phyloP scores from a whole-genome alignment of 768 basidiomycete genomes.

The Terana coerulea region DNA sequence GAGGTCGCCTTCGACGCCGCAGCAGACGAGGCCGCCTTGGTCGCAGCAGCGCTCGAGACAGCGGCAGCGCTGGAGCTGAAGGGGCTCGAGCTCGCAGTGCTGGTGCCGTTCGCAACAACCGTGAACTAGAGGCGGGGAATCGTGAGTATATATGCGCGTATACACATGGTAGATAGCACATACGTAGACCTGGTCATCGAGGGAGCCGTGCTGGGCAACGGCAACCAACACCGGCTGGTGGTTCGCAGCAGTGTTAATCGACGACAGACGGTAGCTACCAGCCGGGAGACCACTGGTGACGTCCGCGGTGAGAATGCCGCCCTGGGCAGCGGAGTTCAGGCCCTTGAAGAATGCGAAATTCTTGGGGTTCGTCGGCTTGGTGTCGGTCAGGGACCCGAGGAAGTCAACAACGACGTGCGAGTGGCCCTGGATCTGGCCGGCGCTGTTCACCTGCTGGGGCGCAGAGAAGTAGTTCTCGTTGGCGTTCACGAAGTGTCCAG shows the following conservation, averaged over 20 bases:
- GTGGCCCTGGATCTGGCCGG: slow-evolving; percentile 57
- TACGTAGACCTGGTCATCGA: slow-evolving; percentile 34
- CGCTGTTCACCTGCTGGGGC: slow-evolving; percentile 46
- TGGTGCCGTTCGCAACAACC: slow-evolving; percentile 1
- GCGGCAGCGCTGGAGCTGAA: not conserved
- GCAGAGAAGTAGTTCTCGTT: slow-evolving; percentile 49
- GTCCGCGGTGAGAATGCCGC: slow-evolving; percentile 42
- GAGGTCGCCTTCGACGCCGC: not conserved
- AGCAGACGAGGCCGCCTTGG: slow-evolving; percentile 11
- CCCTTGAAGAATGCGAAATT: slow-evolving; percentile 59
- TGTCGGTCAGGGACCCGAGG: slow-evolving; percentile 44
- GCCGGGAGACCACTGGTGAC: slow-evolving; percentile 52
- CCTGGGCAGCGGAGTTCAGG: slow-evolving; percentile 41
- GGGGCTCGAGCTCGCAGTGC: slow-evolving; percentile 21
- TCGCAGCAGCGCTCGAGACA: not conserved
- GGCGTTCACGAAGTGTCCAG: slow-evolving; percentile 60
- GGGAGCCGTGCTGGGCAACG: slow-evolving; percentile 34
- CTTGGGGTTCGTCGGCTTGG: slow-evolving; percentile 44
- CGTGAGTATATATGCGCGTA: not conserved
- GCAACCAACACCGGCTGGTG: slow-evolving; percentile 35
- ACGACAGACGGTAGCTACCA: slow-evolving; percentile 46
- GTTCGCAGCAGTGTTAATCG: slow-evolving; percentile 40
- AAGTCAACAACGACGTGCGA: slow-evolving; percentile 58
- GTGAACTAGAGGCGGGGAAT: slow-evolving; percentile 3
- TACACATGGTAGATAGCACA: not conserved